Base-by-base conservation (phyloP, 208 protist species). In the Leishmania aethiopica region DNA sequence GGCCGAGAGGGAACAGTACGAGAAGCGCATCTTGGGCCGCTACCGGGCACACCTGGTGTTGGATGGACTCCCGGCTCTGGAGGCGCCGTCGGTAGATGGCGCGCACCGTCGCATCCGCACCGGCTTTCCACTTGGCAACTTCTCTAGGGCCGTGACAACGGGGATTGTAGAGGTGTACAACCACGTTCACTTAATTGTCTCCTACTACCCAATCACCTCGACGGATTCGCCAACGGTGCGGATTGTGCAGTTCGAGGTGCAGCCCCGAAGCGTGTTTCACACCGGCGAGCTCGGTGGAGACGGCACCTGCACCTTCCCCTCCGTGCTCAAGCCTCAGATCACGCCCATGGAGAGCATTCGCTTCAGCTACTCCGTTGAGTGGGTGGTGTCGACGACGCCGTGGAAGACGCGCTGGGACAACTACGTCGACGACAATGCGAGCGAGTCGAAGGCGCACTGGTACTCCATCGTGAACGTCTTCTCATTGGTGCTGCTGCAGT, bases 401-500 rank as follows among this genome's bases (percentile, higher is more conserved):
- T 99, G 98, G 98, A 94, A 95, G 7, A 96, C 94, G 11, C 91
- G 98, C 28, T 99, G 98, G 98, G 98, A 99, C 76, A 75, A 82
- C 19, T 99, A 99, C 81, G 89, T 99, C 64, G 80, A 83, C 37
- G 15, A 35, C 28, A 84, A 89, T 42, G 86, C 88, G 75, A 79
- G 73, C 17, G 93, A 96, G 77, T 70, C 88, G 7, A 79, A 93
- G 72, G 91, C 98, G 70, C 98, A 99, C 86, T 99, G 95, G 97
- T 98, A 98, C 86, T 97, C 94, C 17, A 98, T 99, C 74, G 76
- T 99, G 62, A 99, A 99, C 91, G 98, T 94, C n/a, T 90, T 99
- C 13, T 92, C 98, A 67, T 96, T 99, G 40, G 96, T 99, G 17
- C 59, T 99, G 62, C 95, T 99, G 85, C 92, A 99, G 25, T 94